phyloP scores from a whole-genome alignment of 2,329 filamentous ascomycete species.

The Hymenoscyphus fraxineus region DNA sequence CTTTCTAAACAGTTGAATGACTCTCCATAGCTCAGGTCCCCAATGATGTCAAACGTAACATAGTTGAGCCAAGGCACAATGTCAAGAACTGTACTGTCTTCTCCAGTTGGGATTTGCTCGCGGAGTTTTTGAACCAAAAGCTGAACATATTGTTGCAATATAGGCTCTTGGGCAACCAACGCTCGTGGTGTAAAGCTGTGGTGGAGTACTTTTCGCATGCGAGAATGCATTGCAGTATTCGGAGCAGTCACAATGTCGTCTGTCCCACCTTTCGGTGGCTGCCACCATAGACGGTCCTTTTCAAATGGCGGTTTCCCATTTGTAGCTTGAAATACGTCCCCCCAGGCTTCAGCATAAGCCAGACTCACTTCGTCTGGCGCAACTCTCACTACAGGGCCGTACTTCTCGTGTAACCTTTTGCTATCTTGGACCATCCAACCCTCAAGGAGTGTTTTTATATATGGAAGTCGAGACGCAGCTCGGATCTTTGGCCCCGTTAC shows the following conservation, averaged over 20 bases:
- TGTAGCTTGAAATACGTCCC: neutral
- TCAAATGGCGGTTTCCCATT: neutral
- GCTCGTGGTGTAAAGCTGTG: neutral
- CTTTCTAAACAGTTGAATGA: neutral
- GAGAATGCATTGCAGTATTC: neutral
- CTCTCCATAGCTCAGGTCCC: neutral
- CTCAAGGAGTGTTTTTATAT: neutral
- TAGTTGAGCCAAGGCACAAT: neutral
- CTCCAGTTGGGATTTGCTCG: neutral
- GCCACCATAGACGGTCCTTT: neutral
- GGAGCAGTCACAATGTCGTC: neutral
- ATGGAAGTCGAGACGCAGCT: neutral
- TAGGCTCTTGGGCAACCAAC: neutral
- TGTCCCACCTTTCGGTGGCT: neutral
- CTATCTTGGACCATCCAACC: slow-evolving; percentile 1
- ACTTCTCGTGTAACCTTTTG: neutral
- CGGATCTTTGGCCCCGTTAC: neutral
- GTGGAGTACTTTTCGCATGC: neutral
- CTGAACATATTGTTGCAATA: neutral
- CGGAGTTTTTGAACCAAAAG: neutral
- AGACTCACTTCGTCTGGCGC: slow-evolving; percentile 3
- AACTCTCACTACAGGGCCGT: neutral
- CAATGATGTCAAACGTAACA: neutral
- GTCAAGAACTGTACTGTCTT: neutral
- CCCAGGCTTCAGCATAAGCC: neutral